These are phyloP conservation scores for Pistacia atlantica DNA, from an alignment of 345 rosid species.

Conservation along the genomic window DNA sequence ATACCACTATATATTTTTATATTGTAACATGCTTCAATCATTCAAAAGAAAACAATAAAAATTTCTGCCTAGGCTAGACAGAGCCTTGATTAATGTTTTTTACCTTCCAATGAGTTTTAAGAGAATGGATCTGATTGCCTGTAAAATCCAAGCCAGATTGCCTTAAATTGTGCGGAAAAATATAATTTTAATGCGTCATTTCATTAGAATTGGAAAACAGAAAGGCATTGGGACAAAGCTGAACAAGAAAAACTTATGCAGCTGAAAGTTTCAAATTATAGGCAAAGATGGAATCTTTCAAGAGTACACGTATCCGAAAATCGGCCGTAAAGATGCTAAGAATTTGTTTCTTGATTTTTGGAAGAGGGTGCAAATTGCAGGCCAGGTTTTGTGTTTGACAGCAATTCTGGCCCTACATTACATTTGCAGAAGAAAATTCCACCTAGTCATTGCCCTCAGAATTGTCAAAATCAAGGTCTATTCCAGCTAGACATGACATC, in stretches of 20 bases:
- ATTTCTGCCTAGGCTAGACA: too few species aligned
- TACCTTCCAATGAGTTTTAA: too few species aligned
- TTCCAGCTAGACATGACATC: not conserved
- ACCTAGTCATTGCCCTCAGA: conserved; percentile 9
- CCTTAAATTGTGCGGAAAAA: too few species aligned
- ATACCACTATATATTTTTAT: not conserved
- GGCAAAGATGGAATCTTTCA: conserved; percentile 5
- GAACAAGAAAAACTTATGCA: not conserved
- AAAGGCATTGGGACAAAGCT: too few species aligned
- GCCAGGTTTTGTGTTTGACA: not conserved
- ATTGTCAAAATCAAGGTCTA: conserved; percentile 20
- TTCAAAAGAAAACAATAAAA: too few species aligned
- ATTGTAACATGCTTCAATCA: too few species aligned
- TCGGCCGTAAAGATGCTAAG: not conserved
- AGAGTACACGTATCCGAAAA: not conserved
- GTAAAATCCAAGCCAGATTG: too few species aligned
- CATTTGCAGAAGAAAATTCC: conserved; percentile 9
- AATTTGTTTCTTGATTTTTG: not conserved
- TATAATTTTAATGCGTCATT: not conserved
- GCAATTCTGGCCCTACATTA: not conserved
- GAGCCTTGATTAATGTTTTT: too few species aligned
- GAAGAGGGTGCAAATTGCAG: conserved; percentile 3
- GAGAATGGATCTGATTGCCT: too few species aligned
- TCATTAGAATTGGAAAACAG: not conserved
- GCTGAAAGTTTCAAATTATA: rapidly evolving